Evolutionary conservation across 768 basidiomycete genomes (phyloP).

Genomic region (Neoboletus magnificus): DNA sequence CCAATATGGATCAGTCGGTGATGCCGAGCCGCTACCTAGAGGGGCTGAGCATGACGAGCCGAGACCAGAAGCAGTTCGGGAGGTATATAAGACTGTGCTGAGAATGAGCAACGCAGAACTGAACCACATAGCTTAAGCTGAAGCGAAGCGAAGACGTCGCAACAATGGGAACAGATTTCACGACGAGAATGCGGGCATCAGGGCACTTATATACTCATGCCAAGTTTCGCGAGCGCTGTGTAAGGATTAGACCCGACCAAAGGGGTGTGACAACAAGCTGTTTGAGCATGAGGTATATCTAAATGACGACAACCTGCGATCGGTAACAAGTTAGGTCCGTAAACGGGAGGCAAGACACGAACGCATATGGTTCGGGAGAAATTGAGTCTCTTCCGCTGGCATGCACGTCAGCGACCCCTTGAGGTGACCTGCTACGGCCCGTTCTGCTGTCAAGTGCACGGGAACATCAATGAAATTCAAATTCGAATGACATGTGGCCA

Average conservation of each 20-base stretch:
- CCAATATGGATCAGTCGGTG: slow-evolving; percentile 52
- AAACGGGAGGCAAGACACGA: not conserved
- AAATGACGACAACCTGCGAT: not conserved
- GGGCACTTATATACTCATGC: slow-evolving; percentile 14
- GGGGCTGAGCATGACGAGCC: slow-evolving; percentile 48
- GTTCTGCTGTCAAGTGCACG: not conserved
- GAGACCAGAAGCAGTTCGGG: slow-evolving; percentile 26
- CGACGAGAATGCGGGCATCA: not conserved
- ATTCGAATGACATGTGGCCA: slow-evolving; percentile 2
- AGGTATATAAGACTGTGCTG: slow-evolving; percentile 3
- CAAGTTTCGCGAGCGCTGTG: not conserved
- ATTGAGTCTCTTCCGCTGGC: not conserved
- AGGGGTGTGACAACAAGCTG: not conserved
- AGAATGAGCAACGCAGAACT: slow-evolving; percentile 6
- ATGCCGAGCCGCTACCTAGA: slow-evolving; percentile 48
- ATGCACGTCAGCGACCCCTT: not conserved
- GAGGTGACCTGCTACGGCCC: not conserved
- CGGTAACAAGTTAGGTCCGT: not conserved
- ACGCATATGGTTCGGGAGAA: not conserved
- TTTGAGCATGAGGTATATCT: not conserved
- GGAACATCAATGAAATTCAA: slow-evolving; percentile 3
- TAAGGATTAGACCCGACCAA: not conserved
- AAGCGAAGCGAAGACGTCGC: not conserved
- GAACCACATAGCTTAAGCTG: slow-evolving; percentile 7
- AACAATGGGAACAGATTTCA: not conserved